phyloP scores from a whole-genome alignment of 768 basidiomycete species.

The Trametes coccinea region DNA sequence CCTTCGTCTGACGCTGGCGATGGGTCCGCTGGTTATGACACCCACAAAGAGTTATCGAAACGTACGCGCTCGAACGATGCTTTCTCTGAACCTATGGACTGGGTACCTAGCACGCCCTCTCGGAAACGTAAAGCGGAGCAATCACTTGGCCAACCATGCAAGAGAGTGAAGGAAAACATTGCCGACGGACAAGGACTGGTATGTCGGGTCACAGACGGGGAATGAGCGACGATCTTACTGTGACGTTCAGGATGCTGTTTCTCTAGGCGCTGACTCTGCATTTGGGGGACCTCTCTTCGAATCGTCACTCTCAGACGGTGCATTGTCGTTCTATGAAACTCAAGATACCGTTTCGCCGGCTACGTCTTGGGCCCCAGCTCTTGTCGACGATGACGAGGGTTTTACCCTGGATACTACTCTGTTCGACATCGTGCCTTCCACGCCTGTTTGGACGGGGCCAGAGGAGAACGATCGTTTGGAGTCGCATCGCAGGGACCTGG shows the following conservation, averaged over 20 bases:
- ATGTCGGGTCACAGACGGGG: no score
- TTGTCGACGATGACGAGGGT: conserved; percentile 27
- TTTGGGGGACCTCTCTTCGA: not conserved
- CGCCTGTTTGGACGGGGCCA: conserved; percentile 4
- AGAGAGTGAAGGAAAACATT: no score
- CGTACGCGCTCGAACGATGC: no score
- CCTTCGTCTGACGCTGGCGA: conserved; percentile 4
- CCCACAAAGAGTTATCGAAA: not conserved
- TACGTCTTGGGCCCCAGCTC: conserved; percentile 3
- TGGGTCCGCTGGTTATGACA: not conserved
- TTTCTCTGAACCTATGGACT: not conserved
- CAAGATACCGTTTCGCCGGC: not conserved
- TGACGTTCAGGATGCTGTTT: no score
- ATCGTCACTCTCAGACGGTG: not conserved
- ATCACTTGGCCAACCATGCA: not conserved
- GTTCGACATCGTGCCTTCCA: conserved; percentile 29
- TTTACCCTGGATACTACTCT: conserved; percentile 37
- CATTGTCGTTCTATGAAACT: not conserved
- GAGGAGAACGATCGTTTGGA: not conserved
- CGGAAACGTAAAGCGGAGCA: conserved; percentile 1
- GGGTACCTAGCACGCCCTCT: not conserved
- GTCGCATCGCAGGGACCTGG: not conserved
- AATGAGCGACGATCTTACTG: no score
- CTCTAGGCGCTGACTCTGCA: not conserved
- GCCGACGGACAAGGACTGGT: no score